Base-by-base conservation (phyloP, 2,329 filamentous ascomycete genomes). In the Aspergillus ochraceus region DNA sequence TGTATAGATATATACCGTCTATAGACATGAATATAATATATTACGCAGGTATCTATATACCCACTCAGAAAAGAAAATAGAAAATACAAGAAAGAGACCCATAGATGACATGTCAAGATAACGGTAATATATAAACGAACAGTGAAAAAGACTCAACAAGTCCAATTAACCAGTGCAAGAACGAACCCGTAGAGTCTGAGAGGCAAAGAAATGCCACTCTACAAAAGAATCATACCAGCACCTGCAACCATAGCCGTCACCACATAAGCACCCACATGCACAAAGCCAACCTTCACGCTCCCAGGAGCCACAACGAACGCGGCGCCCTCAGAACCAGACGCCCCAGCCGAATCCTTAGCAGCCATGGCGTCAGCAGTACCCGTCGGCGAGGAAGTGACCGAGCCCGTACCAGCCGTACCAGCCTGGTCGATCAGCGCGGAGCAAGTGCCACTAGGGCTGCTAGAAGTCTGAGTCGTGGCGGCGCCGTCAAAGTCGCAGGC, bases 401-500 rank as follows among this genome's bases (percentile, higher is more conserved):
- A 72, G 42, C 77, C 75, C 39, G 72, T 76, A 30, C 75, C 76
- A 36, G 66, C 68, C 49, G 68, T 62, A 36, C 75, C 76, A 45
- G 78, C 77, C 61, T 77, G 66, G 49, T 70, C 68, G 58, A 80
- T 70, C 53, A 78, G 62, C 5, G 66, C 58, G 6, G 65, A 62
- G 66, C 78, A 80, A 51, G 68, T 65, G 39, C 74, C 75, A 12
- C 70, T 69, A 6, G 75, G 62, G 51, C 66, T 65, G 47, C 63
- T 69, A 4, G 76, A 58, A 3, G 67, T 62, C 56, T 77, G 70
- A n/a, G 68, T 73, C 10, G 68, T 65, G 32, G 78, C 78, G 30
- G 73, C 72, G 46, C 78, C 77, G 45, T 69, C 65, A 63, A 80
- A 80, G 63, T 78, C 72, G 60, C 78, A 80, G 45, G 77, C 77